Evolutionary conservation across 225 moss, liverwort and hornwort genomes (phyloP), one percentile per base, ranked within the genome.

Genomic region (Antitrichia curtipendula): DNA sequence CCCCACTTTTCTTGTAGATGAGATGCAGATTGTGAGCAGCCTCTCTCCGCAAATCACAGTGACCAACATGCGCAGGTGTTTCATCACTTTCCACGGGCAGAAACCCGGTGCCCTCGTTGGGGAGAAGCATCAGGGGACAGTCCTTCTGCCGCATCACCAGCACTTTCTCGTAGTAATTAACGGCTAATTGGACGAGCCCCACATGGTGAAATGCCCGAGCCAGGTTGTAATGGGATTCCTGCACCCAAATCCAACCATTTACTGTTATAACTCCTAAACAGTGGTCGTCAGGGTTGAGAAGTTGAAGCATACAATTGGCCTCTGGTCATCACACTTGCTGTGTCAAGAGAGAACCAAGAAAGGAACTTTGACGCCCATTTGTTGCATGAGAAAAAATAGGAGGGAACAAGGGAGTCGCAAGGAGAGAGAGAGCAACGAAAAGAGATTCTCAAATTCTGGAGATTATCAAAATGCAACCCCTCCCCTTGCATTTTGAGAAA

Each of bases 121-220:
- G 95, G 8, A 95, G 92, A 66, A 90, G 91, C 86, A 99, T 94
- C 80, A 94, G 82, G 8, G 94, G 94, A 43, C 92, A 94, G 80
- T 99, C 97, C 87, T 92, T 89, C 88, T 96, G 94, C 41, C 82
- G 89, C 89, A 89, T 90, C 60, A 90, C 88, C 86, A 97, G 76
- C 77, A 96, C 99, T 87, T 95, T 99, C 92, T 99, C 97, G 59
- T 99, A 97, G 87, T 96, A 99, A 54, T 94, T 93, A 18, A 96
- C 96, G 64, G 97, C 97, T 41, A 97, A 85, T 83, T 97, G 99
- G 31, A 97, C 90, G 31, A 99, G 94, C 34, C 97, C 99, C 63
- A 99, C 96, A 83, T 99, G 99, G 84, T 99, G 99, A 84, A 95
- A 96, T 41, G 99, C 97, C 49, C 96, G 94, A 59, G 95, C 99